Percentiles rank a stretch among this genome's conserved stretches.
Conservation (phyloP, 768 basidiomycete genomes). For the Lentinula sp. region DNA sequence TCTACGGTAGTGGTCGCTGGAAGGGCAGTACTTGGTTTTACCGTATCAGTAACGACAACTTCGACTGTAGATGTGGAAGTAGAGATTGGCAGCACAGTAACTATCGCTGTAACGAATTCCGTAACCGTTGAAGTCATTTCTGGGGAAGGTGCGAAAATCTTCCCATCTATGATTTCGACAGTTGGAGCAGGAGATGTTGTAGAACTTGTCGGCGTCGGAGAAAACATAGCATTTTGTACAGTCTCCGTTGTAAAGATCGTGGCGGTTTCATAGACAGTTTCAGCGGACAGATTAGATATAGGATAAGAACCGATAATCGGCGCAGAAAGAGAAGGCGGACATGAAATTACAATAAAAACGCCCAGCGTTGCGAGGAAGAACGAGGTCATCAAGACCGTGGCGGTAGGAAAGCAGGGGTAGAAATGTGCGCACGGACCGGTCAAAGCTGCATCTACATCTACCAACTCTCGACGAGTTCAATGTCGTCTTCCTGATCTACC, state of each 20-base stretch:
- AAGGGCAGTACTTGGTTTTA: not conserved
- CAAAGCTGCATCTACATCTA: too few relatives aligned
- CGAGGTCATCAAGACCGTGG: constrained; percentile 2
- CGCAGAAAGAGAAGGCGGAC: not conserved
- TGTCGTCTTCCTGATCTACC: too few relatives aligned
- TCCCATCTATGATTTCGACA: not conserved
- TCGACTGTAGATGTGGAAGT: not conserved
- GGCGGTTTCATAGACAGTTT: not conserved
- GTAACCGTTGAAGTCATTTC: not conserved
- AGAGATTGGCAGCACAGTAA: not conserved
- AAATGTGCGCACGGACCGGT: not conserved
- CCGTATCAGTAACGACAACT: not conserved
- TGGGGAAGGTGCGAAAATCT: not conserved
- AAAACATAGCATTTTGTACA: not conserved
- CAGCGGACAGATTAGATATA: not conserved
- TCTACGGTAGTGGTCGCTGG: not conserved
- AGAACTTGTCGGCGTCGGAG: not conserved
- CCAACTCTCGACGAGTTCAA: too few relatives aligned
- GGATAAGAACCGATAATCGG: not conserved
- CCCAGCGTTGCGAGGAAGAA: not conserved
- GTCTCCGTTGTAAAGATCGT: not conserved
- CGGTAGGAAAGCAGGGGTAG: not conserved
- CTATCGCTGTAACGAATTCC: not conserved
- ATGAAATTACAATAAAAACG: not conserved
- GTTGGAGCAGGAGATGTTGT: not conserved